Evolutionary conservation across 1,139 yeast genomes (phyloP), one percentile per base, ranked within the genome.

Genomic region (Candida sanyaensis): DNA sequence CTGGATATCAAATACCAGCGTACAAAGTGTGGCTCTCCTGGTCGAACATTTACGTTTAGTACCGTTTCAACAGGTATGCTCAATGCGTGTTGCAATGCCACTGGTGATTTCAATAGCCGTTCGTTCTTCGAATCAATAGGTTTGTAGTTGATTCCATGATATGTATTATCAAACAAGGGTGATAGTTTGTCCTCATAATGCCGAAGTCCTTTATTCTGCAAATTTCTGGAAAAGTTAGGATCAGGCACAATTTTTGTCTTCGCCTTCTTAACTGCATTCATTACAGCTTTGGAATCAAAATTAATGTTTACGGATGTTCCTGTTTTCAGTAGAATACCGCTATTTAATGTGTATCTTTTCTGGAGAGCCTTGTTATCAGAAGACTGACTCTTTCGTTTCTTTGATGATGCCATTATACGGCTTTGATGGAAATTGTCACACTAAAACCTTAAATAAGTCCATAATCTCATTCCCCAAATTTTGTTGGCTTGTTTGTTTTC

Each of bases 1-100:
- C 86, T 77, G 1, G 90, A 81, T 1, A 84, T 66, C 12, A 75
- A 58, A 57, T 81, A 84, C 91, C 92, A 86, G 30, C 77, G 41
- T 2, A 79, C 59, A 55, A 83, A 83, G 39, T 61, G 48, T 0
- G 56, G 59, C 27, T 78, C 83, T 0, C 83, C 84, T 0, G 84
- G 85, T 45, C 69, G 65, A 17, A 70, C 59, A 24, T 59, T 58
- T 30, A 73, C 53, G 43, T 62, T 65, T 23, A 66, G 56, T 5
- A 73, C 65, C 2, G 69, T 54, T 9, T 60, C 57, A 11, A 73
- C 52, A 1, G 77, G 77, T 7, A 71, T 72, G 47, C 60, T 59
- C n/a, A 68, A 48, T 5, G 69, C 55, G 45, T 64, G 64, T 21
- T 57, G 56, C 21, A 66, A 48, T 4, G 64, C 53, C 28, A 65